Conservation (phyloP, 805 yeast genomes). For the Clavispora carvajalis region DNA sequence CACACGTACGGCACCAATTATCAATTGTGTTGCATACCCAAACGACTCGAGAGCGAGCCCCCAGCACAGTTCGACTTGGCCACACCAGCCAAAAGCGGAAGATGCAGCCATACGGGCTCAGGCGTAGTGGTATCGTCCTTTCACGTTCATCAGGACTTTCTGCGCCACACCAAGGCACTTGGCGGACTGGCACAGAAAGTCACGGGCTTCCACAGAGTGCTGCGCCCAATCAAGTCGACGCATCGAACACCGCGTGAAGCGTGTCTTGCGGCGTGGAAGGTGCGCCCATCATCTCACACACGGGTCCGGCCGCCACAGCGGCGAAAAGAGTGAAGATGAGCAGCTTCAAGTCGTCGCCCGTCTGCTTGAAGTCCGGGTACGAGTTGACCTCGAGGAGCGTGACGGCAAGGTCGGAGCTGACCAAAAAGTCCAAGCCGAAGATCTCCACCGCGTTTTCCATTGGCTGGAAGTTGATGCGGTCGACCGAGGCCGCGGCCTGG, state of each 20-base stretch:
- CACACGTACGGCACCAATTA: too few species aligned
- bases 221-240: too few species aligned
- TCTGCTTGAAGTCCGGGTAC: conserved; percentile 95
- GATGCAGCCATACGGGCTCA: too few species aligned
- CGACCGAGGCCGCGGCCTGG: conserved; percentile 74
- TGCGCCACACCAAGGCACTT: too few species aligned
- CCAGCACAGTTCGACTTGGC: too few species aligned
- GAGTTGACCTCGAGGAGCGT: conserved; percentile 81
- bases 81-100: too few species aligned
- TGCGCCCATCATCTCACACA: conserved; percentile 17
- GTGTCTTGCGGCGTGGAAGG: not conserved
- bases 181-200: too few species aligned
- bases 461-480: conserved; percentile 81
- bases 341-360: conserved; percentile 69
- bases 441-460: conserved; percentile 76
- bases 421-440: conserved; percentile 84
- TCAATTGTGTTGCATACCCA: too few species aligned
- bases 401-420: conserved; percentile 51
- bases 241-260: not conserved
- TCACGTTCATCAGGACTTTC: too few species aligned
- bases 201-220: too few species aligned
- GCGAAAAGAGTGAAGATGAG: conserved; percentile 65
- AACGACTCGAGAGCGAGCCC: too few species aligned
- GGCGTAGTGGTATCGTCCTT: too few species aligned
- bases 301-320: conserved; percentile 43